Evolutionary conservation across 2,329 filamentous ascomycete genomes (phyloP).

Genomic region (Stachybotrys echinatus): DNA sequence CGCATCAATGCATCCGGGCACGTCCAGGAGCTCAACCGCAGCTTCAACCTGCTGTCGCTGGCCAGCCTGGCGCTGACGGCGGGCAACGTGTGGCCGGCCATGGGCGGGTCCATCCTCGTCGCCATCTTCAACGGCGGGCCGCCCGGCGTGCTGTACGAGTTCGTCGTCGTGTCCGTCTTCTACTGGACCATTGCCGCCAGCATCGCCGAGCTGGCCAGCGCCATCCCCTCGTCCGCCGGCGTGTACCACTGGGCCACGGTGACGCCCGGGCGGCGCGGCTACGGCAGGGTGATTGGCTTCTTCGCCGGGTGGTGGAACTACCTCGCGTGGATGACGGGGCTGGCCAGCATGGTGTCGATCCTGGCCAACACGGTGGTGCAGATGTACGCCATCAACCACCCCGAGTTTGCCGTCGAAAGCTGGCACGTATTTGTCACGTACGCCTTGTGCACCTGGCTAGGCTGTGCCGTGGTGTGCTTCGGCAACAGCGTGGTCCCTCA

Average conservation of each 20-base stretch:
- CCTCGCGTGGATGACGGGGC: constrained; percentile 33
- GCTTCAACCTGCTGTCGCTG: constrained; percentile 33
- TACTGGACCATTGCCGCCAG: constrained; percentile 55
- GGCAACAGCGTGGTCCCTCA: constrained; percentile 47
- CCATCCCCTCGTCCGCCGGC: constrained; percentile 55
- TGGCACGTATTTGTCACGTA: constrained; percentile 41
- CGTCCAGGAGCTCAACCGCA: background rate
- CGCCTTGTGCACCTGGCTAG: constrained; percentile 32
- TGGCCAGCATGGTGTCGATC: constrained; percentile 33
- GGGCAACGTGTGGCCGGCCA: constrained; percentile 38
- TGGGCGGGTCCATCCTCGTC: constrained; percentile 38
- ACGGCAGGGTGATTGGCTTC: constrained; percentile 44
- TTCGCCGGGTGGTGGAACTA: constrained; percentile 42
- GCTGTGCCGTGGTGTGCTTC: constrained; percentile 40
- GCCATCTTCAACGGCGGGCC: constrained; percentile 58
- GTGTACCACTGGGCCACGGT: constrained; percentile 59
- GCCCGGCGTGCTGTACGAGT: constrained; percentile 58
- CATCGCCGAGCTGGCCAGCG: constrained; percentile 55
- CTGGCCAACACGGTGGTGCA: constrained; percentile 35
- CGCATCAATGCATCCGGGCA: constrained; percentile 1
- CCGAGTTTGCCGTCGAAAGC: constrained; percentile 24
- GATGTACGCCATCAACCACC: constrained; percentile 37
- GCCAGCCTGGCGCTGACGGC: constrained; percentile 34
- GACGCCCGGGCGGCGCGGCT: constrained; percentile 44
- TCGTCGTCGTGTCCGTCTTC: constrained; percentile 41